Evolutionary conservation across 768 basidiomycete genomes (phyloP).

Genomic region (Suillus subaureus): DNA sequence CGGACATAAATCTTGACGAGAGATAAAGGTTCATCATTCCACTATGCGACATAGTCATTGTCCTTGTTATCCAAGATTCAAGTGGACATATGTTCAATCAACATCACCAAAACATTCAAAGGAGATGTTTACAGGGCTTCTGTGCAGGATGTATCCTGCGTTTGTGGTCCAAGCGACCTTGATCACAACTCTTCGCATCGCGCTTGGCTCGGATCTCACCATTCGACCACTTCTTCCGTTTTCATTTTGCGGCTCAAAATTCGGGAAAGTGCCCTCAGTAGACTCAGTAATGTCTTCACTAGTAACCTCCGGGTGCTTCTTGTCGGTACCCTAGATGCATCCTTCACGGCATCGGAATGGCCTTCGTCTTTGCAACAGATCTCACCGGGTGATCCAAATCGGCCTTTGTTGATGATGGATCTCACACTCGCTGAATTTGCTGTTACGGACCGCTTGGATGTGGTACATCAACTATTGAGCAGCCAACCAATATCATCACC

Average conservation of each 20-base stretch:
- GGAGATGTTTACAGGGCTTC: constrained; percentile 43
- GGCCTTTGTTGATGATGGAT: constrained; percentile 54
- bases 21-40: not conserved
- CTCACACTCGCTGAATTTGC: constrained; percentile 47
- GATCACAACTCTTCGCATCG: constrained; percentile 47
- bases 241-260: constrained; percentile 50
- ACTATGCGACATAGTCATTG: constrained; percentile 37
- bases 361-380: constrained; percentile 59
- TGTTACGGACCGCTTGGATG: constrained; percentile 56
- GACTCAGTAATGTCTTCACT: constrained; percentile 38
- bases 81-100: constrained; percentile 50
- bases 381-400: constrained; percentile 58
- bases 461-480: constrained; percentile 44
- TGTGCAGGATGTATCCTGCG: constrained; percentile 43
- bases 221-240: constrained; percentile 29
- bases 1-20: not conserved
- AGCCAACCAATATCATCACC: constrained; percentile 21
- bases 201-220: constrained; percentile 56
- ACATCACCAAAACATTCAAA: constrained; percentile 41
- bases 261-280: constrained; percentile 46
- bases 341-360: constrained; percentile 59
- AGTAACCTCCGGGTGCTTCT: constrained; percentile 26
- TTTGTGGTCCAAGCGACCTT: constrained; percentile 51
- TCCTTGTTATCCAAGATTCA: constrained; percentile 46
- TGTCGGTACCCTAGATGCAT: constrained; percentile 36